These are phyloP conservation scores for Eugenia klotzschiana DNA, from an alignment of 441 rosid genomes.

Conservation along the genomic window DNA sequence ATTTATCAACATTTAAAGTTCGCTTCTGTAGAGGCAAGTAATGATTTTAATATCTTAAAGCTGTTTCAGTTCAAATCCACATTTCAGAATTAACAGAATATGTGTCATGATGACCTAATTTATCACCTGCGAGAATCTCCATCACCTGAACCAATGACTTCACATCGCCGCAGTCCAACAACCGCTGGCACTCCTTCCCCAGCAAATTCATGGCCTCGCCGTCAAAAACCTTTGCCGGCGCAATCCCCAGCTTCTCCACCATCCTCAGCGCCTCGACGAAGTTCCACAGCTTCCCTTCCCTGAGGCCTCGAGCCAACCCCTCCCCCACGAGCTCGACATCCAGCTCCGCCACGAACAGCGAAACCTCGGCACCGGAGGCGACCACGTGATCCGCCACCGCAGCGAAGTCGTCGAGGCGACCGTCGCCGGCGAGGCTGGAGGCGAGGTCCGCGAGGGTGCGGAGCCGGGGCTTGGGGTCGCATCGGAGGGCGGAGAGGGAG, in stretches of 20 bases:
- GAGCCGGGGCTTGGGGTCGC: constrained; percentile 16
- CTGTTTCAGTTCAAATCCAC: not conserved
- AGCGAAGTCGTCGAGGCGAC: constrained; percentile 50
- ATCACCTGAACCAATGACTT: constrained; percentile 38
- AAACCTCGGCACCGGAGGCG: constrained; percentile 36
- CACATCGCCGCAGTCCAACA: constrained; percentile 32
- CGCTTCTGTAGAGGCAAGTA: not conserved
- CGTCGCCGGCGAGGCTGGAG: constrained; percentile 54
- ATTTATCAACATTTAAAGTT: not conserved
- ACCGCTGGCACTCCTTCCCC: constrained; percentile 38
- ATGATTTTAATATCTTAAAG: not conserved
- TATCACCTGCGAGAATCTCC: constrained; percentile 72
- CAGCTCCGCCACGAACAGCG: constrained; percentile 32
- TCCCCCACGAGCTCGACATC: constrained; percentile 25
- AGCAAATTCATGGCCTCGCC: constrained; percentile 25
- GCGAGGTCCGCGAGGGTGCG: constrained; percentile 43
- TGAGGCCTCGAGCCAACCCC: constrained; percentile 36
- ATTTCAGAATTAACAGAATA: not conserved
- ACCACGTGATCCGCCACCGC: constrained; percentile 38
- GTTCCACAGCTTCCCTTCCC: constrained; percentile 35
- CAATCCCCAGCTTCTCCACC: constrained; percentile 40
- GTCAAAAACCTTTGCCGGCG: constrained; percentile 40
- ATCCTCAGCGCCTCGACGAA: constrained; percentile 40
- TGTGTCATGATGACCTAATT: not conserved
- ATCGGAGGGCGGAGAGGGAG: constrained; percentile 17